Base-by-base conservation (phyloP, 2,329 filamentous ascomycete genomes). In the Blastomyces gilchristii region DNA sequence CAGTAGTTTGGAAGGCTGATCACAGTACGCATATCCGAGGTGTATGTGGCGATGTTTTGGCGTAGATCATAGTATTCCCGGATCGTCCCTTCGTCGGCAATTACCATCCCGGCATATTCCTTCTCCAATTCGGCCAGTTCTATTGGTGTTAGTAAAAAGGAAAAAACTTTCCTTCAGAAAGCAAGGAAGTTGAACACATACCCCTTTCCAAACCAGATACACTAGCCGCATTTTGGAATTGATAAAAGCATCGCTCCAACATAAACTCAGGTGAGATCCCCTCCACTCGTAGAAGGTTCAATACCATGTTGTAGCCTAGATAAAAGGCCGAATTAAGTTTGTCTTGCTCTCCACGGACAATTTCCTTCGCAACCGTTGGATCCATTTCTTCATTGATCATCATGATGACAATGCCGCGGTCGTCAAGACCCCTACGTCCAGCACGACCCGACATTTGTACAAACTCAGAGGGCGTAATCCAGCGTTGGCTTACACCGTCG, bases 191-290 rank as follows among this genome's bases (percentile, higher is more conserved):
- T 39, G 18, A 56, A 45, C 47, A 71, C 72, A 64, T 71, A 80
- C 79, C 75, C 74, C 89, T 90, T 76, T 99, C 94, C 28, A 97
- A 77, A 14, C 82, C 81, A 25, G 89, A 89, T 9, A 97, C 91
- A 68, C 88, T 91, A 12, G 93, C 89, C 1, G 90, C 90, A 70
- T 96, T 97, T 74, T 99, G 94, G 77, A 99, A 99, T 75, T 99
- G 94, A 75, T 90, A 95, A 79, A 99, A 99, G 73, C 94, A 99
- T 68, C 89, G 85, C 79, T 97, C 92, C n/a, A 99, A 81, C 94
- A 99, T 99, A 72, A 90, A 97, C 71, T 99, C 93, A 1, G 95
- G 94, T 9, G 92, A 97, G 60, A 99, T 96, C n/a, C 91, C 93
- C 74, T 99, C 94, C n/a, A 99, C 93, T 76, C 94, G 85, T 75